Evolutionary conservation across 176 grass and related monocot genomes (phyloP).

Genomic region (Triticum dicoccoides): DNA sequence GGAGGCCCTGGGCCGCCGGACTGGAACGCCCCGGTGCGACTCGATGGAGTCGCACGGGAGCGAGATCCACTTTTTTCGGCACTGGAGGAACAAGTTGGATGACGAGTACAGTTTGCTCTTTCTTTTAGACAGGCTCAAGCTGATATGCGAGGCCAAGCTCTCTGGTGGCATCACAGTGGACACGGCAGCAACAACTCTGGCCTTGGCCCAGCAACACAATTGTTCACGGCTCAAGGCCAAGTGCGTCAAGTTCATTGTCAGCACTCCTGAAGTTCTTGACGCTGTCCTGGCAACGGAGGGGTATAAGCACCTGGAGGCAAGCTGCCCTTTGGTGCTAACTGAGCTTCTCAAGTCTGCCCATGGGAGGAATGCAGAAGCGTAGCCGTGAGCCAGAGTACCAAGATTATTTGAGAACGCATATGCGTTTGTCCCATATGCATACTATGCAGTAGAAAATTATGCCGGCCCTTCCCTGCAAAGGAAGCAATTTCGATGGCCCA

Average conservation of each 20-base stretch:
- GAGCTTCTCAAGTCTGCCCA: neutral
- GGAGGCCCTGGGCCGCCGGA: too few species aligned
- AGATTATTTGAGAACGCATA: too few species aligned
- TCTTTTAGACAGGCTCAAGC: conserved; percentile 36
- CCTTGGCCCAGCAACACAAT: conserved; percentile 40
- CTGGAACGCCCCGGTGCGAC: too few species aligned
- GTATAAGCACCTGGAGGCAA: neutral
- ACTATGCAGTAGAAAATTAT: too few species aligned
- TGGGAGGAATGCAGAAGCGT: neutral
- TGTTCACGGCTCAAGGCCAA: conserved; percentile 37
- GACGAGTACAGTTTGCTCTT: too few species aligned
- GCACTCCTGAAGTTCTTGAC: conserved; percentile 4
- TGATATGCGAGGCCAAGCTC: conserved; percentile 40
- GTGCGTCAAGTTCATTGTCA: conserved; percentile 41
- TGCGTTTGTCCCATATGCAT: too few species aligned
- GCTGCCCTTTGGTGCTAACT: neutral
- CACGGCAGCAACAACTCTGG: conserved; percentile 34
- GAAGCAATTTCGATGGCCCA: too few species aligned
- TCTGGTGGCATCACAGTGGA: conserved; percentile 14
- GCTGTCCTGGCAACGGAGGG: neutral
- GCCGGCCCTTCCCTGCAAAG: too few species aligned
- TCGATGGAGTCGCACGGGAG: too few species aligned
- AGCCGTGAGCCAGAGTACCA: too few species aligned
- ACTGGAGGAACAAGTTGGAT: too few species aligned
- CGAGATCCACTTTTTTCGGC: too few species aligned